Evolutionary conservation across 1,284 basidiomycete species (phyloP).

Genomic region (Trichosporon inkin): DNA sequence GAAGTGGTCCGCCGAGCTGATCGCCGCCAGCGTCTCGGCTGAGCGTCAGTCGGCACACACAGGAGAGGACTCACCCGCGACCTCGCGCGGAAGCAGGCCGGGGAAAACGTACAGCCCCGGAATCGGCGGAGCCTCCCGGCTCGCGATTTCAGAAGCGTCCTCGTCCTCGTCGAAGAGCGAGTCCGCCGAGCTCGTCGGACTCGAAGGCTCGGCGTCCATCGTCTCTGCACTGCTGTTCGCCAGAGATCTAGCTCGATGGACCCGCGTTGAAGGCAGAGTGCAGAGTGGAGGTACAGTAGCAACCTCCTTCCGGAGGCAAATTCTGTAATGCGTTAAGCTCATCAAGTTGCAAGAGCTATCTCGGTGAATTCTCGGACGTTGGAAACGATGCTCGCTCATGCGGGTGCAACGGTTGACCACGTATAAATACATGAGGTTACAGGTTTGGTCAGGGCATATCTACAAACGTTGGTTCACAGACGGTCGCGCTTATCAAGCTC

Average conservation of each 20-base stretch:
- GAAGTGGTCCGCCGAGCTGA: constrained; percentile 41
- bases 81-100: constrained; percentile 8
- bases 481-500: no score
- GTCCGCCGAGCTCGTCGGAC: constrained; percentile 13
- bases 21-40: constrained; percentile 25
- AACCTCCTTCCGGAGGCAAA: no score
- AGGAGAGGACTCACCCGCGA: constrained; percentile 12
- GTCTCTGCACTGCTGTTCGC: background rate
- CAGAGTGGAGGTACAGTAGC: background rate
- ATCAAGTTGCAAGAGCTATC: no score
- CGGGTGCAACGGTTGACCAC: no score
- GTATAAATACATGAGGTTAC: no score
- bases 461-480: no score
- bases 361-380: no score
- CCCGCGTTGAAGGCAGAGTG: background rate
- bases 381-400: no score
- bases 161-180: constrained; percentile 21
- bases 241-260: background rate
- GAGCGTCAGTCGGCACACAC: background rate
- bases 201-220: background rate
- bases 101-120: constrained; percentile 23
- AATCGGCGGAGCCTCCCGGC: constrained; percentile 14
- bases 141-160: background rate
- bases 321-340: no score
- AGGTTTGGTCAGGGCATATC: no score